Evolutionary conservation across 352 stramenopile genomes (phyloP).

Genomic region (Phytopythium litorale): DNA sequence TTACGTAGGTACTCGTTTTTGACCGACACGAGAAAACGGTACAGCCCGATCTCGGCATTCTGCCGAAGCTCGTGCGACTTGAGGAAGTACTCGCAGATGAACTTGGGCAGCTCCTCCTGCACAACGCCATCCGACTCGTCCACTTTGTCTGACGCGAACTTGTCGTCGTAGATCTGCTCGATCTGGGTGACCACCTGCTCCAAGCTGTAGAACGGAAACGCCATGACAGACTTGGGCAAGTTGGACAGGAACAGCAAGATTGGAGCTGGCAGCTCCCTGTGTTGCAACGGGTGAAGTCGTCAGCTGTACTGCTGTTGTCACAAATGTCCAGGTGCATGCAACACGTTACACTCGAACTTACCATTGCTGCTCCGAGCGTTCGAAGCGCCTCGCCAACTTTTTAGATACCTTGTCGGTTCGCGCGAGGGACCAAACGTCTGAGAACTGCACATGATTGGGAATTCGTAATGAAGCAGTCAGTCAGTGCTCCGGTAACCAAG

Average conservation of each 20-base stretch:
- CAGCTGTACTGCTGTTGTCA: neutral
- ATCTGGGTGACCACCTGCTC: slow-evolving; percentile 50
- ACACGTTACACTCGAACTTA: slow-evolving; percentile 6
- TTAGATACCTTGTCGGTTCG: slow-evolving; percentile 44
- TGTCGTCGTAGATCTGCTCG: slow-evolving; percentile 77
- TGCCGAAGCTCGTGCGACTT: slow-evolving; percentile 62
- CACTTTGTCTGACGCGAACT: slow-evolving; percentile 50
- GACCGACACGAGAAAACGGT: slow-evolving; percentile 66
- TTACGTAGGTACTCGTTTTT: slow-evolving; percentile 46
- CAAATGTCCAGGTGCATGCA: no score
- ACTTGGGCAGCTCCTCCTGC: slow-evolving; percentile 52
- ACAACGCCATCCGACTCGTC: slow-evolving; percentile 63
- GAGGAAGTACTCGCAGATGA: slow-evolving; percentile 71
- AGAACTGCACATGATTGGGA: slow-evolving; percentile 27
- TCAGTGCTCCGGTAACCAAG: neutral
- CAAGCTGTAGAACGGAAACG: slow-evolving; percentile 59
- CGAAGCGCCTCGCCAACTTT: slow-evolving; percentile 31
- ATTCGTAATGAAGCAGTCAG: neutral
- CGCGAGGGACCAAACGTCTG: slow-evolving; percentile 58
- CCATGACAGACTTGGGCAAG: slow-evolving; percentile 64
- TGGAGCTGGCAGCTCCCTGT: slow-evolving; percentile 43
- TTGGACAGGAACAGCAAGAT: slow-evolving; percentile 68
- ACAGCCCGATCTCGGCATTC: slow-evolving; percentile 60
- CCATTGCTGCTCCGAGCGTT: slow-evolving; percentile 52
- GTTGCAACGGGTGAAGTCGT: neutral